Conservation (phyloP, 768 basidiomycete species). For the Kwoniella shandongensis region DNA sequence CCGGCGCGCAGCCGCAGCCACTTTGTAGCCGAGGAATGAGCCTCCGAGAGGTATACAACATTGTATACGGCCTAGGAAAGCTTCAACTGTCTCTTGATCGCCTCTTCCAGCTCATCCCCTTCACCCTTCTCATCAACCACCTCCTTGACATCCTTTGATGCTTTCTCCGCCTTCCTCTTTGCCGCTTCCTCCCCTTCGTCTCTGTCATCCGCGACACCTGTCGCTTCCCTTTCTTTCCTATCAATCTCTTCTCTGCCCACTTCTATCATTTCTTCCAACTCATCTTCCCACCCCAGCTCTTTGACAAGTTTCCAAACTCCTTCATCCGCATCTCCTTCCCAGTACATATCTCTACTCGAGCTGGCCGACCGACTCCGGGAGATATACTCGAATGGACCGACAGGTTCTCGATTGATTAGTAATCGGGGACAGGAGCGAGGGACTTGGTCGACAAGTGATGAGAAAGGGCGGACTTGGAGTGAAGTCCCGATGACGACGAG, state of each 20-base stretch:
- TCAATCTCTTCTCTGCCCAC: conserved; percentile 19
- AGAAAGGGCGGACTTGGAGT: conserved; percentile 68
- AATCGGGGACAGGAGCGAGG: conserved; percentile 68
- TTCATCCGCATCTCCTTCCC: conserved; percentile 57
- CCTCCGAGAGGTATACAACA: too few species aligned
- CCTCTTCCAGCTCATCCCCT: conserved; percentile 9
- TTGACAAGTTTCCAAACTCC: conserved; percentile 64
- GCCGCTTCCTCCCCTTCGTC: conserved; percentile 3
- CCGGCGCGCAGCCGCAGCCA: too few species aligned
- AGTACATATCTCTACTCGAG: conserved; percentile 23
- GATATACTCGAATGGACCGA: conserved; percentile 57
- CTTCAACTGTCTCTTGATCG: conserved; percentile 15
- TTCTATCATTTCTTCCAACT: conserved; percentile 23
- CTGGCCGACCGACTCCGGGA: not conserved
- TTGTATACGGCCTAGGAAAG: too few species aligned
- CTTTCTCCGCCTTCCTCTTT: conserved; percentile 9
- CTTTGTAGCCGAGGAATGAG: too few species aligned
- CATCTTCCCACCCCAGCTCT: conserved; percentile 66
- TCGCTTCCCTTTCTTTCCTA: conserved; percentile 16
- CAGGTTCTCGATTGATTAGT: conserved; percentile 82
- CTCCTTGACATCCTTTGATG: conserved; percentile 1
- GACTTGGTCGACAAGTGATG: conserved; percentile 67
- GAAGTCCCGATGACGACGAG: conserved; percentile 90
- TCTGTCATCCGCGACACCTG: not conserved
- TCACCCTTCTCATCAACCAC: not conserved